A percentile compares a stretch with the other conserved stretches of the same genome.
These are phyloP conservation scores for Ceratocystiopsis sp. DNA, from an alignment of 2,329 filamentous ascomycete species.

Conservation along the genomic window DNA sequence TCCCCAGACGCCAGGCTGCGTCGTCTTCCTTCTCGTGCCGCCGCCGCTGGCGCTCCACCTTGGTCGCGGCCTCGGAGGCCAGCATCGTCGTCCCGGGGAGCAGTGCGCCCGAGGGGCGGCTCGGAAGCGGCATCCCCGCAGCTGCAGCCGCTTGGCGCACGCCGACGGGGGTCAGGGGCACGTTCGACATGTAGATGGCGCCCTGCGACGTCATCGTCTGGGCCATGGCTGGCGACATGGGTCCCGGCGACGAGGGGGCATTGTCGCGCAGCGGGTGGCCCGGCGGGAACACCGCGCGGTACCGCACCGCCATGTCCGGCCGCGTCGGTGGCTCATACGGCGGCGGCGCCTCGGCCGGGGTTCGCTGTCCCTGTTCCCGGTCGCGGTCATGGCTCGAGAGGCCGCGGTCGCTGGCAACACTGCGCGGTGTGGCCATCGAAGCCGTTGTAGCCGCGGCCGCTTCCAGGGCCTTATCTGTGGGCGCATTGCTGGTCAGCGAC, in stretches of 20 bases:
- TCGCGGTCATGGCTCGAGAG: too few species aligned
- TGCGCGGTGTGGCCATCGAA: background rate
- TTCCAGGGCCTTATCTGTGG: background rate
- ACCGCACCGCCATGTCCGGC: conserved; percentile 25
- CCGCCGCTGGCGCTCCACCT: conserved; percentile 32
- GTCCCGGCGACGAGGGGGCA: conserved; percentile 41
- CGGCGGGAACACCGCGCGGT: conserved; percentile 41
- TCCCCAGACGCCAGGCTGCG: conserved; percentile 36
- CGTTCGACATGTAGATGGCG: conserved; percentile 41
- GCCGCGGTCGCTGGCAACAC: background rate
- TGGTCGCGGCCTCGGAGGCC: conserved; percentile 19
- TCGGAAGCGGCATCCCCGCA: conserved; percentile 20
- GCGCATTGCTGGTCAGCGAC: background rate
- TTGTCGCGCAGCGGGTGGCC: conserved; percentile 28
- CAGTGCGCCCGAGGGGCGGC: conserved; percentile 28
- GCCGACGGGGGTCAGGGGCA: conserved; percentile 33
- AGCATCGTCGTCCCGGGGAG: conserved; percentile 19
- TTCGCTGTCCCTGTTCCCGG: conserved; percentile 6
- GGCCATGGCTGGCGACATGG: conserved; percentile 44
- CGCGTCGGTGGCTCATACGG: conserved; percentile 35
- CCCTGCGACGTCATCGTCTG: conserved; percentile 45
- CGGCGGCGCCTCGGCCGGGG: conserved; percentile 27
- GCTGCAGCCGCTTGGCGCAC: conserved; percentile 9
- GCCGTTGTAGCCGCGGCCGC: background rate
- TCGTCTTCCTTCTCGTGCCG: conserved; percentile 51